A percentile compares a stretch with the other conserved stretches of the same genome.
Conservation (phyloP, 2,329 filamentous ascomycete genomes). For the Fusarium coffeatum region DNA sequence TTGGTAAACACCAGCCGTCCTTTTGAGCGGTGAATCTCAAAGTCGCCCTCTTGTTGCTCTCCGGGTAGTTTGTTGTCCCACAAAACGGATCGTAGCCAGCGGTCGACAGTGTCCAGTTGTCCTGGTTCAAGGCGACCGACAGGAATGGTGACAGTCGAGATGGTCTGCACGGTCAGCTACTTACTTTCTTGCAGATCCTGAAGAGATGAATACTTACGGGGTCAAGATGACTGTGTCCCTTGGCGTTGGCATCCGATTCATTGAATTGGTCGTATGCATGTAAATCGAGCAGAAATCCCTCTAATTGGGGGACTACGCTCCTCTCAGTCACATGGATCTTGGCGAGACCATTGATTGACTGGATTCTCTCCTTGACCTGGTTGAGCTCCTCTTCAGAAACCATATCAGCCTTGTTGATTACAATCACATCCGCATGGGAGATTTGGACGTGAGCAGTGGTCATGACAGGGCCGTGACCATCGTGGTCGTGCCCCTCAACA, state of each 20-base stretch:
- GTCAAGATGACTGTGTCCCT: conserved; percentile 92
- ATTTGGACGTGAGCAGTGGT: conserved; percentile 97
- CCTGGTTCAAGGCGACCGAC: conserved; percentile 68
- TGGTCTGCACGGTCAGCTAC: conserved; percentile 66
- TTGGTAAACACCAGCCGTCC: conserved; percentile 76
- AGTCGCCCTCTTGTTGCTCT: conserved; percentile 54
- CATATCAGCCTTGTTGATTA: conserved; percentile 93
- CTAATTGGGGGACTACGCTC: conserved; percentile 82
- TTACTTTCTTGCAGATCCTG: neutral
- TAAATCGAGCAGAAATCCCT: conserved; percentile 87
- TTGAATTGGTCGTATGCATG: conserved; percentile 91
- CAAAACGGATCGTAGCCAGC: conserved; percentile 83
- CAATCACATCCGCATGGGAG: conserved; percentile 93
- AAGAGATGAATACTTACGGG: conserved; percentile 65
- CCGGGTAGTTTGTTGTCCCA: conserved; percentile 79
- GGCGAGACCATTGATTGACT: conserved; percentile 89
- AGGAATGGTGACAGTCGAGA: conserved; percentile 82
- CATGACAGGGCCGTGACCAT: conserved; percentile 74
- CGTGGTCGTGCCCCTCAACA: conserved; percentile 63
- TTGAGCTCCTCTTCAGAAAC: conserved; percentile 77
- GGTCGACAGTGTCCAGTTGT: conserved; percentile 75
- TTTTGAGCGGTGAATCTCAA: conserved; percentile 91
- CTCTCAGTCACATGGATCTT: conserved; percentile 84
- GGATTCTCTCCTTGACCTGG: conserved; percentile 76
- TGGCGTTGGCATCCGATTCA: conserved; percentile 75